Conservation (phyloP, 1,284 basidiomycete species). For the Phlebopus sp. region DNA sequence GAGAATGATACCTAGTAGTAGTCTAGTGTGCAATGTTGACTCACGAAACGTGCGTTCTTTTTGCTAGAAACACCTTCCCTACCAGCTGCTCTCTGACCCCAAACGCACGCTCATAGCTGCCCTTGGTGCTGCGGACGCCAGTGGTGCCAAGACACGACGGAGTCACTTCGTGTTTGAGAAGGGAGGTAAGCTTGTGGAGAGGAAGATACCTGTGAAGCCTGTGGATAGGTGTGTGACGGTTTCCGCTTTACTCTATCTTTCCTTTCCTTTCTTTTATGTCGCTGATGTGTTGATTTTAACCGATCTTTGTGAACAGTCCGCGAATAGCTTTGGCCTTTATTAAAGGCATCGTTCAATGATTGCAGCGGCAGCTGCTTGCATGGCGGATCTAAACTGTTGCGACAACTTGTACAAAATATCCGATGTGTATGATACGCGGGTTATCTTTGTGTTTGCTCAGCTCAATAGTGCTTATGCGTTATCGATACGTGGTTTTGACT, state of each 20-base stretch:
- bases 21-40: too few species aligned
- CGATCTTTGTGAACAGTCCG: conserved; percentile 11
- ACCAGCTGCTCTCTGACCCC: conserved; percentile 85
- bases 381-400: too few species aligned
- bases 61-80: conserved; percentile 74
- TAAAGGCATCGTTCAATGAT: conserved; percentile 25
- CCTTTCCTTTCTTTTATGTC: background rate
- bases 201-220: conserved; percentile 80
- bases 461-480: too few species aligned
- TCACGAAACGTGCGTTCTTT: conserved; percentile 2
- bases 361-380: too few species aligned
- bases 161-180: conserved; percentile 91
- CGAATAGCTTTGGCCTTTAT: conserved; percentile 43
- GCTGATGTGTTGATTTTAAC: background rate
- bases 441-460: too few species aligned
- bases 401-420: too few species aligned
- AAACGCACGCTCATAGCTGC: conserved; percentile 75
- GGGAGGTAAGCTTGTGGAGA: conserved; percentile 82
- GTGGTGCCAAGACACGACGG: conserved; percentile 67
- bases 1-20: too few species aligned
- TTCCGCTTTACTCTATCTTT: background rate
- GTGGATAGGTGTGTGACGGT: conserved; percentile 59
- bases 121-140: conserved; percentile 79
- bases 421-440: too few species aligned
- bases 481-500: too few species aligned